Evolutionary conservation across 2,329 filamentous ascomycete genomes (phyloP).

Genomic region (Neofusicoccum kwambonambiense): DNA sequence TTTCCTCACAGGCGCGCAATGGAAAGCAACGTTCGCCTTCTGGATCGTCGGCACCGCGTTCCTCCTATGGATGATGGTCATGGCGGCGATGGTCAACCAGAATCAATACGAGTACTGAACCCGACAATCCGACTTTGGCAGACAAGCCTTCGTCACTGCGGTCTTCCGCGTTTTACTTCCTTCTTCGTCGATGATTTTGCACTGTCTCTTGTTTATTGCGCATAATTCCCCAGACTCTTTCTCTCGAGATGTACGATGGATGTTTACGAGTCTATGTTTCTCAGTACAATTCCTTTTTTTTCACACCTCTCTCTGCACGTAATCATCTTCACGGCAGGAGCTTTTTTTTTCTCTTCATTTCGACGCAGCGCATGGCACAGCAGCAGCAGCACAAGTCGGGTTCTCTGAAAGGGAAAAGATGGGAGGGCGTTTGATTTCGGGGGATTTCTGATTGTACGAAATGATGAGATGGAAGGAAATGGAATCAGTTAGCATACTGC

Average conservation of each 20-base stretch:
- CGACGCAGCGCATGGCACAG: neutral
- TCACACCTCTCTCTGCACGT: neutral
- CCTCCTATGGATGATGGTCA: slow-evolving; percentile 65
- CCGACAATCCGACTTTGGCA: neutral
- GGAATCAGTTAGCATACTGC: too few relatives aligned
- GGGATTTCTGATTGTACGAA: too few relatives aligned
- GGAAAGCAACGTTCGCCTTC: slow-evolving; percentile 63
- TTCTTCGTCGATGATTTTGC: neutral
- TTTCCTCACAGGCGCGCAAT: slow-evolving; percentile 52
- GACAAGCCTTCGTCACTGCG: too few relatives aligned
- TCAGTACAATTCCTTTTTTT: too few relatives aligned
- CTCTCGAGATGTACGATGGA: neutral
- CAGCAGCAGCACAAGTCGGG: too few relatives aligned
- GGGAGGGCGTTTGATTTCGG: too few relatives aligned
- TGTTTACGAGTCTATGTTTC: neutral
- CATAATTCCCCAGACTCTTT: neutral
- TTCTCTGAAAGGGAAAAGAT: too few relatives aligned
- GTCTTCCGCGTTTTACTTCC: too few relatives aligned
- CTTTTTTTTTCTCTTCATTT: neutral
- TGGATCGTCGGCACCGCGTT: slow-evolving; percentile 64
- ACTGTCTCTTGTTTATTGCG: neutral
- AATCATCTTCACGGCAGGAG: neutral
- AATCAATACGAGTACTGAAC: slow-evolving; percentile 39
- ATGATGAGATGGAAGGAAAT: too few relatives aligned
- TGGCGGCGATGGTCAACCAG: slow-evolving; percentile 57